phyloP scores from a whole-genome alignment of 805 yeast species.

The Cyberlindnera japonica region DNA sequence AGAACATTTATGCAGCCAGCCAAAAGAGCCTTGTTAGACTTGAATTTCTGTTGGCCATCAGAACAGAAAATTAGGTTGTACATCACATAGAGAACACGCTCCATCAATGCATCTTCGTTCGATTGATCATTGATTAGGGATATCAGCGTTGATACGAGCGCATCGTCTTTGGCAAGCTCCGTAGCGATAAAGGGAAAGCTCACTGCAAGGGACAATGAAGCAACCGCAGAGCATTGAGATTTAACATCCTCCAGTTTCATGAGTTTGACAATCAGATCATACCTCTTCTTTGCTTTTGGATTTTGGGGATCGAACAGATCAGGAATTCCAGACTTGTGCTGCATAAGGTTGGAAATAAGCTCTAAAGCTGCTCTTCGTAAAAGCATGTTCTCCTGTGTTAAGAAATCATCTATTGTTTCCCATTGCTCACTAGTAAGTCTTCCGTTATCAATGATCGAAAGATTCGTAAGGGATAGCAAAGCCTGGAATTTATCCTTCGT shows the following conservation, averaged over 20 bases:
- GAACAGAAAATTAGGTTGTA: too few species aligned
- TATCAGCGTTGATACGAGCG: too few species aligned
- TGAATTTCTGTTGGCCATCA: too few species aligned
- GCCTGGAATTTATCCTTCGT: slow-evolving; percentile 46
- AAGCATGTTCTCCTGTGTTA: slow-evolving; percentile 42
- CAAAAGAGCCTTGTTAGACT: too few species aligned
- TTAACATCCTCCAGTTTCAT: slow-evolving; percentile 35
- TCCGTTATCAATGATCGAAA: slow-evolving; percentile 43
- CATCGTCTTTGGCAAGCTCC: slow-evolving; percentile 26
- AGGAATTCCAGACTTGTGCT: slow-evolving; percentile 37
- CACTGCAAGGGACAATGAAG: slow-evolving; percentile 34
- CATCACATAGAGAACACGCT: too few species aligned
- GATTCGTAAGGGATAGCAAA: slow-evolving; percentile 62
- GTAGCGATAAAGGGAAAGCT: slow-evolving; percentile 34
- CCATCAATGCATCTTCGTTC: too few species aligned
- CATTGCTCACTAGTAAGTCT: slow-evolving; percentile 36
- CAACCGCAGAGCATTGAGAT: slow-evolving; percentile 41
- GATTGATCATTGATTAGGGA: too few species aligned
- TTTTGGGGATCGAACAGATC: slow-evolving; percentile 55
- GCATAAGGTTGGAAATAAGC: slow-evolving; percentile 57
- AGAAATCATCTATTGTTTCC: slow-evolving; percentile 40
- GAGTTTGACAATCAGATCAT: slow-evolving; percentile 38
- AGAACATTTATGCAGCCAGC: too few species aligned
- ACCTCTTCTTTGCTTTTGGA: slow-evolving; percentile 36
- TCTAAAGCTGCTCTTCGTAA: slow-evolving; percentile 63